Evolutionary conservation across 2,329 filamentous ascomycete species (phyloP).

Genomic region (Rutstroemia sp.): DNA sequence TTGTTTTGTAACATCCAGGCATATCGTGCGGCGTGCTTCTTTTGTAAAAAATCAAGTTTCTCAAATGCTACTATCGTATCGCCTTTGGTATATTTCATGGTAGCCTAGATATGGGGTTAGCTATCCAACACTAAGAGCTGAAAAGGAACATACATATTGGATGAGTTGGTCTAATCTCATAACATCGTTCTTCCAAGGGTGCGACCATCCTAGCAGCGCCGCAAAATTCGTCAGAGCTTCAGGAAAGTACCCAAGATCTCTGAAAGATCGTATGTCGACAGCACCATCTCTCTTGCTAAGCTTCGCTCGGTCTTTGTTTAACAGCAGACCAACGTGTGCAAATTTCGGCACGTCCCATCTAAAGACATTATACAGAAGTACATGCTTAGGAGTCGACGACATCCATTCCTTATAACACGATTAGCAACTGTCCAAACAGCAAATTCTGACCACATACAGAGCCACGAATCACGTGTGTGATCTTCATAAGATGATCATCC

Average conservation of each 20-base stretch:
- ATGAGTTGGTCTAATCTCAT: slow-evolving; percentile 66
- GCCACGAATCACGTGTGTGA: slow-evolving; percentile 91
- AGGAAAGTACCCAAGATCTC: slow-evolving; percentile 52
- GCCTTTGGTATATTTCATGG: slow-evolving; percentile 82
- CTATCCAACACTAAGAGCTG: neutral
- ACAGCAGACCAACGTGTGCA: slow-evolving; percentile 71
- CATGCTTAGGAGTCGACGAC: slow-evolving; percentile 77
- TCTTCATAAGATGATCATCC: slow-evolving; percentile 90
- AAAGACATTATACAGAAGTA: slow-evolving; percentile 69
- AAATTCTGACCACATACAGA: slow-evolving; percentile 43
- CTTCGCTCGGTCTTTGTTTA: slow-evolving; percentile 62
- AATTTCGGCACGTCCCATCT: slow-evolving; percentile 70
- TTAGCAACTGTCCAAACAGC: slow-evolving; percentile 1
- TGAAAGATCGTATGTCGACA: slow-evolving; percentile 51
- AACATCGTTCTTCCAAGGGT: slow-evolving; percentile 58
- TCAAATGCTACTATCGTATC: slow-evolving; percentile 75
- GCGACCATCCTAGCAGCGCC: slow-evolving; percentile 77
- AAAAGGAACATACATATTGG: slow-evolving; percentile 45
- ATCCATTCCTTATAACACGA: slow-evolving; percentile 69
- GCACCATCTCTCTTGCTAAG: slow-evolving; percentile 77
- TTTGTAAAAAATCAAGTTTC: slow-evolving; percentile 77
- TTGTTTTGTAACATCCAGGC: slow-evolving; percentile 10
- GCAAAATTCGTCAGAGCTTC: slow-evolving; percentile 73
- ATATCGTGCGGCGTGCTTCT: slow-evolving; percentile 44
- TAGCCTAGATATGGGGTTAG: slow-evolving; percentile 47